These are phyloP conservation scores for Mallotus japonicus DNA, from an alignment of 441 rosid genomes.

Conservation along the genomic window DNA sequence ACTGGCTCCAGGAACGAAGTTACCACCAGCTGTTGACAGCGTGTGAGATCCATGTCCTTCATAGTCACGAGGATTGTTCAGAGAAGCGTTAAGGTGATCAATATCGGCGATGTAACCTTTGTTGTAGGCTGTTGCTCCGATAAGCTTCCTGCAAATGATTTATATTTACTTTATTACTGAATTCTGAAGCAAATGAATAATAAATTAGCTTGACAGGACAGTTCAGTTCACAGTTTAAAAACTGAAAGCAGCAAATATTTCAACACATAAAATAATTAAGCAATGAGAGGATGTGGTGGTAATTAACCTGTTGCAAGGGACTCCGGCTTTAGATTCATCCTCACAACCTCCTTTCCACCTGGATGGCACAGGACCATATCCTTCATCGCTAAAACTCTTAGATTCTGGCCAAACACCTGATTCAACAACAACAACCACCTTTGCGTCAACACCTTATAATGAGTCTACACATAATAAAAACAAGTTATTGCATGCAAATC, in stretches of 20 bases:
- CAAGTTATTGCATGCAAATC: too few species aligned
- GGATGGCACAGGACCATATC: constrained; percentile 53
- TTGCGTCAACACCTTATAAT: too few species aligned
- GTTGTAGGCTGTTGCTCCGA: constrained; percentile 62
- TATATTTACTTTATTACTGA: too few species aligned
- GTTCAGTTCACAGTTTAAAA: too few species aligned
- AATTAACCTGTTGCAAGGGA: constrained; percentile 62
- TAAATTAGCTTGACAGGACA: too few species aligned
- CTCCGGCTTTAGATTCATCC: constrained; percentile 26
- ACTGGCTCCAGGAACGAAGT: constrained; percentile 44
- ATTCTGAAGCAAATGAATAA: too few species aligned
- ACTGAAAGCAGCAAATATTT: too few species aligned
- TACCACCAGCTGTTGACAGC: constrained; percentile 67
- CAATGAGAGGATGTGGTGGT: neutral
- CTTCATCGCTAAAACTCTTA: constrained; percentile 58
- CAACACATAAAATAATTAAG: too few species aligned
- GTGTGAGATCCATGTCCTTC: constrained; percentile 83
- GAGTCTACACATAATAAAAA: too few species aligned
- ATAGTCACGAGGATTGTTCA: constrained; percentile 38
- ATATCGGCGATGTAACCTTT: constrained; percentile 43
- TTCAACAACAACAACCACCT: neutral
- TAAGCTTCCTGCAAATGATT: constrained; percentile 48
- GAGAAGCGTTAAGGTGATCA: constrained; percentile 20
- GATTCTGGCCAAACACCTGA: constrained; percentile 85
- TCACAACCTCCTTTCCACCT: constrained; percentile 69